phyloP scores from a whole-genome alignment of 2,329 filamentous ascomycete species.

The Didymella pinodella region DNA sequence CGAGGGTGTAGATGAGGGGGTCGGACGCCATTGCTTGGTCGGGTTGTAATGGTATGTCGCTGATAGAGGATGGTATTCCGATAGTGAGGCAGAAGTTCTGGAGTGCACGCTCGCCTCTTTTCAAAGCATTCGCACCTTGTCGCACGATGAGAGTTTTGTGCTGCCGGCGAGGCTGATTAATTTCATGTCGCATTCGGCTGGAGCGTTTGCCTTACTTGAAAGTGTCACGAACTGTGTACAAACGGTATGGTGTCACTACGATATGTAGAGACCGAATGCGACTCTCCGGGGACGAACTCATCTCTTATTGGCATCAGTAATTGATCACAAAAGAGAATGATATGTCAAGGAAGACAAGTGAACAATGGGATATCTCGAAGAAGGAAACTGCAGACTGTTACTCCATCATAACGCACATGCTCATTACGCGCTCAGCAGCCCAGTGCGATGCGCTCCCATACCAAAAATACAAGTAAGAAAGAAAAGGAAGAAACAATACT shows the following conservation, averaged over 20 bases:
- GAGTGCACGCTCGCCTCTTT: too few species aligned
- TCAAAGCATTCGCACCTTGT: not conserved
- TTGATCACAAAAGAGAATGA: not conserved
- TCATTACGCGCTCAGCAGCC: not conserved
- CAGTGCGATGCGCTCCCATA: not conserved
- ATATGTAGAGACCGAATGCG: not conserved
- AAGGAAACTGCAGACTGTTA: not conserved
- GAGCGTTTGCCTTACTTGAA: not conserved
- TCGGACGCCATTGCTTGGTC: constrained; percentile 4
- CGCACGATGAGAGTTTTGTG: constrained; percentile 3
- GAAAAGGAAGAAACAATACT: not conserved
- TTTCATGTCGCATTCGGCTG: constrained; percentile 3
- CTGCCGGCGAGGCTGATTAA: not conserved
- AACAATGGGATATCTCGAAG: constrained; percentile 14
- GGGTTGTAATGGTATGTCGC: not conserved
- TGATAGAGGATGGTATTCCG: not conserved
- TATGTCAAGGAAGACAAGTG: not conserved
- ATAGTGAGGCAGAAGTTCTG: too few species aligned
- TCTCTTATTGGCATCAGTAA: not conserved
- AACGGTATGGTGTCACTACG: not conserved
- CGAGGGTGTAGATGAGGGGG: constrained; percentile 27
- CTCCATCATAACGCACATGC: not conserved
- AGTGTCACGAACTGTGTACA: constrained; percentile 7
- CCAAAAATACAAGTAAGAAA: not conserved
- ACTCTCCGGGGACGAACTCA: not conserved